Evolutionary conservation across 139 green algal genomes (phyloP), one percentile per base, ranked within the genome.

Genomic region (Coccomyxa sp.): DNA sequence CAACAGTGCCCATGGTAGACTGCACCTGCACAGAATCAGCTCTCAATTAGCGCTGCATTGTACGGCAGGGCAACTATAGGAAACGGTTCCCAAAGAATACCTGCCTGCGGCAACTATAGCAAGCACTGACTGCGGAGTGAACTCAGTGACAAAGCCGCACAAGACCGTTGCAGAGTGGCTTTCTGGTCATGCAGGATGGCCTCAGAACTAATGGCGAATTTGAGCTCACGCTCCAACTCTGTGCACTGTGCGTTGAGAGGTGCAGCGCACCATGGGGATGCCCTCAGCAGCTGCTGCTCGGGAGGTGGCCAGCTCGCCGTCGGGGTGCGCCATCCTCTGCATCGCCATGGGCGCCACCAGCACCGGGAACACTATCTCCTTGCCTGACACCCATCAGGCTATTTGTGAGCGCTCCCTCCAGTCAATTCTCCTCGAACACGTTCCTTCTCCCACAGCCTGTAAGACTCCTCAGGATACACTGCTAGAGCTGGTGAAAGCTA

Each of bases 321-420:
- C 91, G 10, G 86, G 73, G 74, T 95, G 80, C 14, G 88, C 90
- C 86, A 97, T 88, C 37, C 84, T 78, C 78, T 96, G 92, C 88
- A 94, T 94, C 29, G 93, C 93, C 86, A 96, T 97, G 29, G 93
- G 93, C 1, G 93, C 93, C 10, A 97, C 85, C 72, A 95, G 81
- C 39, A 96, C 84, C 8, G 93, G 93, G 55, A 90, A 83, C 29
- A 44, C 70, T 10, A 88, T 76, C 31, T 75, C 58, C 34, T 86
- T 82, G 69, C 89, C 89, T 93, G 83, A 7, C 74, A 50, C 29
- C 27, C 14, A 29, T 58, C 0, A 29, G 40, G 50, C 24, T 35
- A 18, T 72, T 12, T 7, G 31, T n/a, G 50, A 39, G 8, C 29
- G 5, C 33, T 22, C 7, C 40, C 0, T 24, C 35, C 29, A 35